phyloP scores from a whole-genome alignment of 2,329 filamentous ascomycete genomes.

The Stagonosporopsis tanaceti region DNA sequence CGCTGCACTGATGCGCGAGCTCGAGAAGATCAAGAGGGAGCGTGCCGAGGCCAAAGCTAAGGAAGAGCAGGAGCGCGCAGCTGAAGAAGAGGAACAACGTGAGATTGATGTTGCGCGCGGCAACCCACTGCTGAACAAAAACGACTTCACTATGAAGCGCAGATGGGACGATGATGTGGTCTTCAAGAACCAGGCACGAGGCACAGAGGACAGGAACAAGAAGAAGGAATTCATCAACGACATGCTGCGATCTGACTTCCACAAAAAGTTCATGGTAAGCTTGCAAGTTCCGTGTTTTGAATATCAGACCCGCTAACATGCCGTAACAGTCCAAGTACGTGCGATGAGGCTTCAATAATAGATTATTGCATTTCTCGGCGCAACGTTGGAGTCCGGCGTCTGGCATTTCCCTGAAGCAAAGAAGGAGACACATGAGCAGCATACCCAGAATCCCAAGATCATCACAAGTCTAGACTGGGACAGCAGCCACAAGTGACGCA shows the following conservation, averaged over 20 bases:
- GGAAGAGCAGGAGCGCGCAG: constrained; percentile 83
- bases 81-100: constrained; percentile 80
- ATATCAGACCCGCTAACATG: constrained; percentile 17
- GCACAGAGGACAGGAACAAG: constrained; percentile 89
- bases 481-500: constrained; percentile 35
- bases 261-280: constrained; percentile 90
- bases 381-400: constrained; percentile 23
- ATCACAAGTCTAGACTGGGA: constrained; percentile 19
- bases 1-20: constrained; percentile 87
- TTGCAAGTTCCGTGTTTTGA: background rate
- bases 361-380: constrained; percentile 9
- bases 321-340: constrained; percentile 47
- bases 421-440: constrained; percentile 23
- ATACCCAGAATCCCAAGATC: constrained; percentile 29
- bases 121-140: constrained; percentile 87
- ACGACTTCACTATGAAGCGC: constrained; percentile 90
- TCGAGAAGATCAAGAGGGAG: constrained; percentile 93
- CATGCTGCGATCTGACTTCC: constrained; percentile 91
- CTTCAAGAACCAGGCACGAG: constrained; percentile 97
- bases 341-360: constrained; percentile 39
- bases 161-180: constrained; percentile 99
- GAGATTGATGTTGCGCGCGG: constrained; percentile 90
- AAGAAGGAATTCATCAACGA: constrained; percentile 99
- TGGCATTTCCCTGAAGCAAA: constrained; percentile 19
- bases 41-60: constrained; percentile 80